Evolutionary conservation across 1,284 basidiomycete genomes (phyloP).

Genomic region (Sphaerobolus stellatus): DNA sequence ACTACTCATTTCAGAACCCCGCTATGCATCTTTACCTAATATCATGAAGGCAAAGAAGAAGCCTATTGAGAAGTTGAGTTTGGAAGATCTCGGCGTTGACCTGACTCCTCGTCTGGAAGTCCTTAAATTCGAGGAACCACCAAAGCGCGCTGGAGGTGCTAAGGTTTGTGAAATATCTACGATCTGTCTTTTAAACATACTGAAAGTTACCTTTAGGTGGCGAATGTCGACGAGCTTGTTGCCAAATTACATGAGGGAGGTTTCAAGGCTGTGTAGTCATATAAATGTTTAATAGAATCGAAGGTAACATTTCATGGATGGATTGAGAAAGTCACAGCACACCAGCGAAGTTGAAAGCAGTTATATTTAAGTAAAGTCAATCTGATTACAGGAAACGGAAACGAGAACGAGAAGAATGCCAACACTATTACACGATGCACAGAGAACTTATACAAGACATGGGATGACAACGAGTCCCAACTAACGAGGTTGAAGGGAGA

Average conservation of each 20-base stretch:
- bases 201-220: slow-evolving; percentile 49
- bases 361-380: no score
- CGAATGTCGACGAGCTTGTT: slow-evolving; percentile 87
- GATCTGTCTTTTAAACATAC: background rate
- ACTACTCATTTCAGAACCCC: slow-evolving; percentile 62
- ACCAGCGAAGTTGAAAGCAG: no score
- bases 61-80: slow-evolving; percentile 82
- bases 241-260: slow-evolving; percentile 91
- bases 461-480: background rate
- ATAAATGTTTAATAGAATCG: background rate
- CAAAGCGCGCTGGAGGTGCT: slow-evolving; percentile 86
- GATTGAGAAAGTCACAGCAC: background rate
- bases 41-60: slow-evolving; percentile 99
- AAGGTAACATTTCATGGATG: background rate
- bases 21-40: slow-evolving; percentile 92
- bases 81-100: slow-evolving; percentile 83
- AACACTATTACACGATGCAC: background rate
- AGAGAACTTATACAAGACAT: background rate
- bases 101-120: slow-evolving; percentile 82
- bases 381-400: background rate
- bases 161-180: slow-evolving; percentile 65
- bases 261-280: slow-evolving; percentile 34
- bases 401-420: background rate
- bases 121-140: slow-evolving; percentile 88
- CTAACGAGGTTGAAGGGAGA: background rate